A percentile compares a stretch with the other conserved stretches of the same genome.
These are phyloP conservation scores for Metschnikowia shivogae DNA, from an alignment of 805 yeast species.

Conservation along the genomic window DNA sequence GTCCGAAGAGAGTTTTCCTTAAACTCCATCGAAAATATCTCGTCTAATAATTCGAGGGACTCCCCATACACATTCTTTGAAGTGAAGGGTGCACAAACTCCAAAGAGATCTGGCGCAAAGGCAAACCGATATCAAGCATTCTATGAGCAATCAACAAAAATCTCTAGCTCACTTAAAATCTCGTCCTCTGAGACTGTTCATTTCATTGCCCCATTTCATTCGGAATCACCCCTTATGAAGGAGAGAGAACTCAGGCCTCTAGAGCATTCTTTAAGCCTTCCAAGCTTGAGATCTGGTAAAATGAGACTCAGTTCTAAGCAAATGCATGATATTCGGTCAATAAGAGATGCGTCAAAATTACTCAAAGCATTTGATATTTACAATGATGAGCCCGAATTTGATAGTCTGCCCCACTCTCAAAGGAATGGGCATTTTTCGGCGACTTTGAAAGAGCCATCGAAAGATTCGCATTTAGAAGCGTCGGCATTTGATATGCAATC, in stretches of 20 bases:
- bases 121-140: slow-evolving; percentile 46
- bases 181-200: slow-evolving; percentile 30
- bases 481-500: no score
- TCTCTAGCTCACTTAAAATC: slow-evolving; percentile 41
- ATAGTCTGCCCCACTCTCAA: not conserved
- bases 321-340: not conserved
- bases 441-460: not conserved
- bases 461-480: not conserved
- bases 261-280: slow-evolving; percentile 23
- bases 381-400: not conserved
- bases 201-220: slow-evolving; percentile 5
- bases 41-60: slow-evolving; percentile 32
- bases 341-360: not conserved
- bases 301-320: not conserved
- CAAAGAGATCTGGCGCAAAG: slow-evolving; percentile 37
- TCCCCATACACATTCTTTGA: slow-evolving; percentile 16
- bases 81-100: slow-evolving; percentile 16
- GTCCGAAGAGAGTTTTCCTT: slow-evolving; percentile 4
- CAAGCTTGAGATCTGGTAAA: slow-evolving; percentile 15
- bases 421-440: not conserved
- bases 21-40: slow-evolving; percentile 28
- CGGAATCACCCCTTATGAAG: not conserved
- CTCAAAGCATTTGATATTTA: not conserved
- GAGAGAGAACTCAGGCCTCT: slow-evolving; percentile 3
- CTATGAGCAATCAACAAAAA: slow-evolving; percentile 41